A percentile compares a stretch with the other conserved stretches of the same genome.
phyloP scores from a whole-genome alignment of 169 alveolate species.

The Cryptosporidium felis region DNA sequence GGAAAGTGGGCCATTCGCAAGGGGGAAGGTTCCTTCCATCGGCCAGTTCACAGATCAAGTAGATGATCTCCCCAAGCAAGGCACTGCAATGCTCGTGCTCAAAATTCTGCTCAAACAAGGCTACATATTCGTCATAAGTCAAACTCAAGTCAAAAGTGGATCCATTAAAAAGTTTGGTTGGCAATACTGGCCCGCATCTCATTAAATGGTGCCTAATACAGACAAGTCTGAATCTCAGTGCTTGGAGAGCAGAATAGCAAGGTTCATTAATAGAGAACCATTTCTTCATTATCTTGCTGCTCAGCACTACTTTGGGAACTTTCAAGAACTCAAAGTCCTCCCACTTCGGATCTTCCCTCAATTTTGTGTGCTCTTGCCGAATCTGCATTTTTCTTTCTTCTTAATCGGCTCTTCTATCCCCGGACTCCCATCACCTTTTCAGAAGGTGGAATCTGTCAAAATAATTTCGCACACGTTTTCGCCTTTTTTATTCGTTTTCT shows the following conservation, averaged over 20 bases:
- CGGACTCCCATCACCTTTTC: too few species aligned
- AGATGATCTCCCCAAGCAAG: conserved; percentile 30
- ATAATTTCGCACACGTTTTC: too few species aligned
- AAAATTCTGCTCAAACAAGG: background rate
- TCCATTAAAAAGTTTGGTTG: background rate
- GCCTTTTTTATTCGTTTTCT: too few species aligned
- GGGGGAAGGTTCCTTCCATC: background rate
- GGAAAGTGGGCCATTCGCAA: conserved; percentile 2
- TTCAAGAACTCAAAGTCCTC: background rate
- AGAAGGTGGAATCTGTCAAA: too few species aligned
- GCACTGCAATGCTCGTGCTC: background rate
- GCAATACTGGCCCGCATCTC: conserved; percentile 13
- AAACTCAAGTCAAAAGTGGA: conserved; percentile 34
- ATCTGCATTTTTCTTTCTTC: background rate
- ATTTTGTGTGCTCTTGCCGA: background rate
- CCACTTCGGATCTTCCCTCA: background rate
- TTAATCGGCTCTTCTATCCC: too few species aligned
- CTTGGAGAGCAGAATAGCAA: conserved; percentile 27
- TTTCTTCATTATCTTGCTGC: conserved; percentile 1
- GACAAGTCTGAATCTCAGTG: conserved; percentile 34
- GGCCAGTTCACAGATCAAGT: conserved; percentile 11
- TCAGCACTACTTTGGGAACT: conserved; percentile 5
- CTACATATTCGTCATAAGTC: conserved; percentile 14
- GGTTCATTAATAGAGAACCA: conserved; percentile 47
- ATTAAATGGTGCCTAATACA: conserved; percentile 21